Conservation (phyloP, 345 rosid genomes). For the Melaleuca alternifolia region DNA sequence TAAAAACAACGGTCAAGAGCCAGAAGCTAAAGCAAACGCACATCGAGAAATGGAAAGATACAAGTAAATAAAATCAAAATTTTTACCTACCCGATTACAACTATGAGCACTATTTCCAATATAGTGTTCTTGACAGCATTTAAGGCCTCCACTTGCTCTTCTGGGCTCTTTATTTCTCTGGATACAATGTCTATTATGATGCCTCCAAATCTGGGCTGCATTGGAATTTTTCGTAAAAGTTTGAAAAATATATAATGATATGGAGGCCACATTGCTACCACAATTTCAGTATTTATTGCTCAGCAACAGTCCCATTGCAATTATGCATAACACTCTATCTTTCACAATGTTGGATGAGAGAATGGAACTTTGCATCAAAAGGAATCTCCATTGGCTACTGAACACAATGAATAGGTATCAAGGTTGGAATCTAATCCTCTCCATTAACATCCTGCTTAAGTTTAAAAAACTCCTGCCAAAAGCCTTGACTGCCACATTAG, state of each 20-base stretch:
- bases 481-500: neutral
- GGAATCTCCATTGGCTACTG: neutral
- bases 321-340: neutral
- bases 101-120: conserved; percentile 23
- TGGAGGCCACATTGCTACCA: neutral
- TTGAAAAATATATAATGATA: neutral
- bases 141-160: conserved; percentile 25
- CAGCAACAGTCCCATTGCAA: neutral
- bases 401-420: neutral
- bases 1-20: neutral
- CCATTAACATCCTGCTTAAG: neutral
- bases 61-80: neutral
- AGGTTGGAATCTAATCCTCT: neutral
- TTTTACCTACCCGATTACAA: conserved; percentile 24
- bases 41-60: neutral
- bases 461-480: neutral
- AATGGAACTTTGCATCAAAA: neutral
- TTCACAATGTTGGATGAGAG: neutral
- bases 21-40: neutral
- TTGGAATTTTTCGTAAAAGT: neutral
- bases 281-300: neutral
- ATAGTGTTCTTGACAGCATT: conserved; percentile 33
- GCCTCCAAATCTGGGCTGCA: conserved; percentile 45
- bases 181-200: conserved; percentile 40
- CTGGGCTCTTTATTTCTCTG: conserved; percentile 19